phyloP scores from a whole-genome alignment of 2,329 filamentous ascomycete species.

The Kalaharituber pfeilii region DNA sequence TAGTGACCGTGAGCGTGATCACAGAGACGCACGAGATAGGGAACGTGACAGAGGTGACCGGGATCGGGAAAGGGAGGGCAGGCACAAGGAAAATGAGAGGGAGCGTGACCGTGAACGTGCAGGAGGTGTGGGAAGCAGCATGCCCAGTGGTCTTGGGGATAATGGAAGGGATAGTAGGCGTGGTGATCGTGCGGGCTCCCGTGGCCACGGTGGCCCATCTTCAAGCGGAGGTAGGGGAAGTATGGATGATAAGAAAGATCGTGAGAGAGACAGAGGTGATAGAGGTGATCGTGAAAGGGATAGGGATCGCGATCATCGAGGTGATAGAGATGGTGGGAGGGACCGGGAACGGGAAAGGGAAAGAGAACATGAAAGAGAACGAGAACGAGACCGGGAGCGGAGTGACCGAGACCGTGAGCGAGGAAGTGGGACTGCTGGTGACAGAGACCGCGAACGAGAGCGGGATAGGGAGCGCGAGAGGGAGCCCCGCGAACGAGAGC shows the following conservation, averaged over 20 bases:
- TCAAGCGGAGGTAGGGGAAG: not conserved
- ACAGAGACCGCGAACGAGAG: constrained; percentile 10
- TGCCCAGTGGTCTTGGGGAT: not conserved
- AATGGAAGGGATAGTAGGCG: not conserved
- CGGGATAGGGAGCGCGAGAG: constrained; percentile 11
- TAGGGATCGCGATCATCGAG: not conserved
- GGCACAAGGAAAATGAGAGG: constrained; percentile 5
- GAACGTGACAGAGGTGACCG: constrained; percentile 4
- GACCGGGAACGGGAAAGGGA: constrained; percentile 1
- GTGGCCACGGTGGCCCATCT: not conserved
- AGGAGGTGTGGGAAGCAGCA: constrained; percentile 1
- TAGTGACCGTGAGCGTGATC: not conserved
- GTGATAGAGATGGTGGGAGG: constrained; percentile 8
- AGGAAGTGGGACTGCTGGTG: constrained; percentile 2
- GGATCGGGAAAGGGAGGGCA: constrained; percentile 2
- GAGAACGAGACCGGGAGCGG: not conserved
- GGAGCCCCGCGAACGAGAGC: constrained; percentile 6
- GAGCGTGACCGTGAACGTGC: constrained; percentile 10
- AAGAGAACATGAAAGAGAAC: not conserved
- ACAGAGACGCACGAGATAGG: constrained; percentile 2
- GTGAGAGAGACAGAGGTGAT: not conserved
- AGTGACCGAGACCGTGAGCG: constrained; percentile 9
- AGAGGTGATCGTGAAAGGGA: constrained; percentile 5
- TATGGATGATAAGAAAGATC: not conserved
- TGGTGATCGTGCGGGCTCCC: not conserved